Evolutionary conservation across 768 basidiomycete genomes (phyloP).

Genomic region (Pulveroboletus sp.): DNA sequence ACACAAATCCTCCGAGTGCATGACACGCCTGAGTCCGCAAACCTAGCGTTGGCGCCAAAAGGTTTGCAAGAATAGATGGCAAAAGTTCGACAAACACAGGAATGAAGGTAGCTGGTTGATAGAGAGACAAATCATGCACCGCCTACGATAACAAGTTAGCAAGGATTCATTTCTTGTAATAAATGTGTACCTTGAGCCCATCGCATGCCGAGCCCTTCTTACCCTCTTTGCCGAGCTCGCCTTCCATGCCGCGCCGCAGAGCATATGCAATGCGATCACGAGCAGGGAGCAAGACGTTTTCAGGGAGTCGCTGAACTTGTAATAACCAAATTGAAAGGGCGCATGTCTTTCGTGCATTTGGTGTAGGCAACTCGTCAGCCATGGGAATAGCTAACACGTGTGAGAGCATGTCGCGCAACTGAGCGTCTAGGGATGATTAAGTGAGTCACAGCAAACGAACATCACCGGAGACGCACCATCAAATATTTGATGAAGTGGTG

Average conservation of each 20-base stretch:
- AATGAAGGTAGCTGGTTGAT: constrained; percentile 65
- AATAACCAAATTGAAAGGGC: constrained; percentile 73
- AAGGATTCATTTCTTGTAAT: constrained; percentile 3
- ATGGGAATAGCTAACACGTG: constrained; percentile 70
- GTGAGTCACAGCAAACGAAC: not conserved
- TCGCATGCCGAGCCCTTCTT: constrained; percentile 81
- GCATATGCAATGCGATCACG: constrained; percentile 67
- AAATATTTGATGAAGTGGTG: constrained; percentile 58
- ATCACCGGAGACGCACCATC: constrained; percentile 42
- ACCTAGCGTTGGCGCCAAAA: constrained; percentile 61
- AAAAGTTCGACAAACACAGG: constrained; percentile 59
- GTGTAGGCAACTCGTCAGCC: constrained; percentile 65
- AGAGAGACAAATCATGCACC: constrained; percentile 61
- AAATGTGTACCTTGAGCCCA: constrained; percentile 60
- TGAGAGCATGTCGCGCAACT: constrained; percentile 58
- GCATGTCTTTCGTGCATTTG: constrained; percentile 83
- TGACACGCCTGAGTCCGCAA: constrained; percentile 72
- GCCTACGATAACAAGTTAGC: constrained; percentile 45
- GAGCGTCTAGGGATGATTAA: constrained; percentile 41
- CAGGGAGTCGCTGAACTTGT: constrained; percentile 66
- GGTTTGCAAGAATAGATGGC: constrained; percentile 55
- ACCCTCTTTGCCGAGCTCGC: constrained; percentile 83
- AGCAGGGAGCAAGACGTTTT: constrained; percentile 55
- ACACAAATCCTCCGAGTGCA: constrained; percentile 66
- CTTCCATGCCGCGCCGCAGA: constrained; percentile 71